These are phyloP conservation scores for Oropetium thomaeum DNA, from an alignment of 176 grass and related monocot genomes.

Conservation along the genomic window DNA sequence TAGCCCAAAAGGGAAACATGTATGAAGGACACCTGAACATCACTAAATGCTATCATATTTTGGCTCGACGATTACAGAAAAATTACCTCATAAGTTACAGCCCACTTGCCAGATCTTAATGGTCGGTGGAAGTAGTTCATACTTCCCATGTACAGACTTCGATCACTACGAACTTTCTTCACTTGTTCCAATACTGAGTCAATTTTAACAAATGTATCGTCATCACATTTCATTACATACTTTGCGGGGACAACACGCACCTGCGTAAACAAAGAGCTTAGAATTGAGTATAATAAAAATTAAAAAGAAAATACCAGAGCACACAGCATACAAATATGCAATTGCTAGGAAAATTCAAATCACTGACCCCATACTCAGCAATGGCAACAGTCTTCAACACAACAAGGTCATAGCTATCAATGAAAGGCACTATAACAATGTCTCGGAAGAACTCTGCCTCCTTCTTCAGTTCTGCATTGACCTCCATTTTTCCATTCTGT, in stretches of 20 bases:
- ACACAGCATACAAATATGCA: background rate
- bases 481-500: conserved; percentile 83
- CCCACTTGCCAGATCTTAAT: conserved; percentile 89
- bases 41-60: background rate
- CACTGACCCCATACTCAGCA: conserved; percentile 83
- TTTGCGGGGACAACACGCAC: conserved; percentile 73
- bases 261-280: conserved; percentile 43
- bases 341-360: conserved; percentile 14
- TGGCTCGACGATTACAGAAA: conserved; percentile 12
- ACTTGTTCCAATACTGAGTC: conserved; percentile 73
- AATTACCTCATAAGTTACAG: conserved; percentile 95
- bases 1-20: no score
- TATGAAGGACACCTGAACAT: background rate
- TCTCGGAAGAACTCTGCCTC: conserved; percentile 93
- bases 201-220: conserved; percentile 89
- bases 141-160: conserved; percentile 81
- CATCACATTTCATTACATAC: conserved; percentile 96
- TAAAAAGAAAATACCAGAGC: background rate
- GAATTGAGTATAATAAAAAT: background rate
- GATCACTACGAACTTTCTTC: conserved; percentile 62
- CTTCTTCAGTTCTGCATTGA: conserved; percentile 71
- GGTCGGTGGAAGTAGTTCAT: conserved; percentile 96
- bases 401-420: conserved; percentile 96
- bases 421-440: conserved; percentile 90
- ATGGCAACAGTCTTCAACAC: conserved; percentile 97